These are phyloP conservation scores for Vararia minispora DNA, from an alignment of 768 basidiomycete species.

Conservation along the genomic window DNA sequence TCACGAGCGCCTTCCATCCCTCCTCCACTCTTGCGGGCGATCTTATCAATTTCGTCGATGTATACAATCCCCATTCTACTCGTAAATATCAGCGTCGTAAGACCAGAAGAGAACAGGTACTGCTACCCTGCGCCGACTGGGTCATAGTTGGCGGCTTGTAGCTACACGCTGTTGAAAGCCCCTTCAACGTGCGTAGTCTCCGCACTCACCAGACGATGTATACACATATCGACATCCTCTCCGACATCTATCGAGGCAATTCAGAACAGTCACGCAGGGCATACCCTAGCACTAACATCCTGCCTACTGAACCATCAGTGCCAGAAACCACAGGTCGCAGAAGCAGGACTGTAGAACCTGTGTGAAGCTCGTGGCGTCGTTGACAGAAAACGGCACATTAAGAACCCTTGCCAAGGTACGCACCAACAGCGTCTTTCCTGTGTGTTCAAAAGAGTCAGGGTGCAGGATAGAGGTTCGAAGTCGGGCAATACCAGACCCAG, in stretches of 20 bases:
- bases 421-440: constrained; percentile 87
- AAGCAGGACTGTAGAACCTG: constrained; percentile 43
- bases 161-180: constrained; percentile 26
- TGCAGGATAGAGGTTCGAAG: neutral
- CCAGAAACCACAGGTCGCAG: neutral
- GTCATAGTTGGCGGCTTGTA: constrained; percentile 89
- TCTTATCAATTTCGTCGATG: constrained; percentile 94
- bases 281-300: constrained; percentile 45
- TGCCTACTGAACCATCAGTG: constrained; percentile 31
- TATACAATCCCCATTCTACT: constrained; percentile 88
- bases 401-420: constrained; percentile 83
- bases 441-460: constrained; percentile 5
- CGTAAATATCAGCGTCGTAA: too few species aligned
- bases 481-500: constrained; percentile 56
- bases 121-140: constrained; percentile 68
- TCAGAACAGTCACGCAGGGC: constrained; percentile 1
- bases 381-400: constrained; percentile 89
- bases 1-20: constrained; percentile 70
- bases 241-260: constrained; percentile 58
- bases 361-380: constrained; percentile 91
- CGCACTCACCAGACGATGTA: constrained; percentile 64
- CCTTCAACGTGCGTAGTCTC: neutral
- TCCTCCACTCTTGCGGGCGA: constrained; percentile 50
- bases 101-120: neutral
- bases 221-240: constrained; percentile 90